A percentile compares a stretch with the other conserved stretches of the same genome.
Evolutionary conservation across 225 moss, liverwort and hornwort species (phyloP).

Genomic region (Straminergon stramineum): DNA sequence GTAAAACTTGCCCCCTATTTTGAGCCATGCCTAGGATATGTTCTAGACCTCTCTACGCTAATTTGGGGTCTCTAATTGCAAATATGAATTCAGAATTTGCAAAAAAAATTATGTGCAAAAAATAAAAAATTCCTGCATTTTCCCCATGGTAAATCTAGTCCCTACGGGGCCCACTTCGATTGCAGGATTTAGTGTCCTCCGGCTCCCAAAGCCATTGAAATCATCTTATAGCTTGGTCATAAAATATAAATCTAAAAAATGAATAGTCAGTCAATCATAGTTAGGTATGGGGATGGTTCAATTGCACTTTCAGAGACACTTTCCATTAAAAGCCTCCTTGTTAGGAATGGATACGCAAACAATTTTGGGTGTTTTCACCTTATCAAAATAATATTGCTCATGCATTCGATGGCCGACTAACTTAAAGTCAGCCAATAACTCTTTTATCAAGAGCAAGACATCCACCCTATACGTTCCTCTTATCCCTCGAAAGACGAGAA

Average conservation of each 20-base stretch:
- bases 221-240: rapidly evolving
- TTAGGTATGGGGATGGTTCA: neutral
- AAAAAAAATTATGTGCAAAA: too few species aligned
- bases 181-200: too few species aligned
- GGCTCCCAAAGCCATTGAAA: neutral
- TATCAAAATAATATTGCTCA: too few species aligned
- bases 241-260: too few species aligned
- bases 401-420: neutral
- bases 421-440: neutral
- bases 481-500: rapidly evolving
- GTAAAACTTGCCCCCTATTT: too few species aligned
- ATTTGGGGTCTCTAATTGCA: too few species aligned
- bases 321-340: neutral
- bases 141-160: too few species aligned
- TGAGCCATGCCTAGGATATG: too few species aligned
- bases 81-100: too few species aligned
- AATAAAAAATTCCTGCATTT: too few species aligned
- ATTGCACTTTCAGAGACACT: rapidly evolving
- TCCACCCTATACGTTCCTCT: neutral
- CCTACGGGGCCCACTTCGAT: too few species aligned
- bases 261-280: neutral
- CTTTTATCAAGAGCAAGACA: rapidly evolving
- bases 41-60: too few species aligned
- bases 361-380: rapidly evolving
- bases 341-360: rapidly evolving